A percentile compares a stretch with the other conserved stretches of the same genome.
Conservation (phyloP, 441 rosid species). For the Macaranga tanarius region DNA sequence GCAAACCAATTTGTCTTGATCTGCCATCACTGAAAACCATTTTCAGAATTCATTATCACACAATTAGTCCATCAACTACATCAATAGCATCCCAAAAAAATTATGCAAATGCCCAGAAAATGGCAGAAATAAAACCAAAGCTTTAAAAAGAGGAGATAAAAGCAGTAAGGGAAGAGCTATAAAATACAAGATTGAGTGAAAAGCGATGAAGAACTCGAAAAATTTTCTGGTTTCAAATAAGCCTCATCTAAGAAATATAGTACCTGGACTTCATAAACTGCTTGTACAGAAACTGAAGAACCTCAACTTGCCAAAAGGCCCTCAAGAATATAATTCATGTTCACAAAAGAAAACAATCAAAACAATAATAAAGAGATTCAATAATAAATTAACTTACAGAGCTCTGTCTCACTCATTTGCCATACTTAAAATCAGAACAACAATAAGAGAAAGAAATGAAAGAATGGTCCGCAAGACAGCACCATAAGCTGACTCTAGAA, state of each 20-base stretch:
- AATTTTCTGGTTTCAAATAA: background rate
- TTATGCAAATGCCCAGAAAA: background rate
- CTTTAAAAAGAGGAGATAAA: background rate
- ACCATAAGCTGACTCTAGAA: background rate
- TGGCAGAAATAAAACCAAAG: background rate
- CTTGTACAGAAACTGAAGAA: background rate
- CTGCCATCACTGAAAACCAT: constrained; percentile 12
- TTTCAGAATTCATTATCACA: background rate
- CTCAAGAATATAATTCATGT: background rate
- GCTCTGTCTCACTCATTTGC: background rate
- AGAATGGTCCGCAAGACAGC: background rate
- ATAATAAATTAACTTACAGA: background rate
- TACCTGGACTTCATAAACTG: background rate
- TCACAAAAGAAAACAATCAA: background rate
- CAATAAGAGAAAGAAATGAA: background rate
- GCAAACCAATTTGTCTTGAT: background rate
- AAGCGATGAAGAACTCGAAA: background rate
- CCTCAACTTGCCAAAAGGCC: background rate
- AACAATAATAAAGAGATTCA: background rate
- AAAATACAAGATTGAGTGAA: background rate
- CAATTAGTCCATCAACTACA: background rate
- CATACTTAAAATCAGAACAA: background rate
- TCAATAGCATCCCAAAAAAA: background rate
- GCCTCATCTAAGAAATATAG: background rate
- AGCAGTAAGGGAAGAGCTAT: background rate